Conservation (phyloP, 2,329 filamentous ascomycete species). For the Zymoseptoria tritici region DNA sequence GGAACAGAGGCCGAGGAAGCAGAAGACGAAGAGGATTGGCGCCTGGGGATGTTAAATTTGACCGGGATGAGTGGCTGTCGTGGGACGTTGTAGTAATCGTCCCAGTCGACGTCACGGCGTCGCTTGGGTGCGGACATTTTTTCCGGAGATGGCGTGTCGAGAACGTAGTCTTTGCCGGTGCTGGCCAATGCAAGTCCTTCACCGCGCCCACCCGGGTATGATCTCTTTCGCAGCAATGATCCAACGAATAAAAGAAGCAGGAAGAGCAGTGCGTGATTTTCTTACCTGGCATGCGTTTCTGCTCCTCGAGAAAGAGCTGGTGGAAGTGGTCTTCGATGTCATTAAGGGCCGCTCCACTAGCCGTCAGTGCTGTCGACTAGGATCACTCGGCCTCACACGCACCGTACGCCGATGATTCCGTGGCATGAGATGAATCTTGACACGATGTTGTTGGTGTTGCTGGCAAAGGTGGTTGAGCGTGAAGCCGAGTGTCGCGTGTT, state of each 20-base stretch:
- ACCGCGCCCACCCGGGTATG: too few species aligned
- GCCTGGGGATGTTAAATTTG: background rate
- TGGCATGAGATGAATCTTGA: background rate
- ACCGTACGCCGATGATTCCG: too few species aligned
- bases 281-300: background rate
- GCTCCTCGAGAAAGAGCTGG: too few species aligned
- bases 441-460: background rate
- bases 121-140: background rate
- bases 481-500: too few species aligned
- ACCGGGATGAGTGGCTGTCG: background rate
- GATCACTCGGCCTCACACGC: too few species aligned
- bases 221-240: too few species aligned
- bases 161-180: background rate
- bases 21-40: background rate
- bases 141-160: background rate
- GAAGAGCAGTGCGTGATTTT: background rate
- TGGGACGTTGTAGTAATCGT: background rate
- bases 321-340: background rate
- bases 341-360: background rate
- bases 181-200: background rate
- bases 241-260: background rate
- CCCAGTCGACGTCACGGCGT: background rate
- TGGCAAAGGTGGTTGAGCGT: background rate
- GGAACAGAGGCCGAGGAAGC: background rate
- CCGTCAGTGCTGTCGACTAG: background rate